Conservation (phyloP, 805 yeast species). For the Wickerhamiella slavikovae region DNA sequence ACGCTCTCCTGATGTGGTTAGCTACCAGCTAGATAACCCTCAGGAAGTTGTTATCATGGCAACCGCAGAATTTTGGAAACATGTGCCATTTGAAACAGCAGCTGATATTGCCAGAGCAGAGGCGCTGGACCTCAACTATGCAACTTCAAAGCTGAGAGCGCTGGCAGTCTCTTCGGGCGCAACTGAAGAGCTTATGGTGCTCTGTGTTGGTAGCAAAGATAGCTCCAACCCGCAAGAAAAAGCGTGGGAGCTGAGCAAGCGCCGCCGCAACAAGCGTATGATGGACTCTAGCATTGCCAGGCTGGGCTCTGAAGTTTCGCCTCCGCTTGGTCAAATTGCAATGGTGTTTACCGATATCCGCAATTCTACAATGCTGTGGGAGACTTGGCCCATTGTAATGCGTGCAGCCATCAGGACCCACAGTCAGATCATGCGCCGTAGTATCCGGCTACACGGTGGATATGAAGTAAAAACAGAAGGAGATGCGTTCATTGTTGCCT, state of each 20-base stretch:
- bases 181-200: too few relatives aligned
- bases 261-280: constrained; percentile 27
- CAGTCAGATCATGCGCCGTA: constrained; percentile 85
- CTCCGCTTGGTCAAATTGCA: constrained; percentile 87
- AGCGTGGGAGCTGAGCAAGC: too few relatives aligned
- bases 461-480: constrained; percentile 99
- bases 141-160: constrained; percentile 85
- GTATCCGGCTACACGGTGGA: constrained; percentile 80
- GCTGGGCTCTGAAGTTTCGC: constrained; percentile 65
- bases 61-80: constrained; percentile 70
- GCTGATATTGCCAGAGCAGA: constrained; percentile 77
- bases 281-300: constrained; percentile 68
- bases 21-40: constrained; percentile 35
- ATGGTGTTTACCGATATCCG: constrained; percentile 96
- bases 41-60: constrained; percentile 78
- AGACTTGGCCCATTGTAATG: constrained; percentile 81
- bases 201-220: too few relatives aligned
- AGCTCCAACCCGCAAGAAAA: too few relatives aligned
- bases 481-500: constrained; percentile 95
- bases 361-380: constrained; percentile 88
- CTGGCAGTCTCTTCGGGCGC: constrained; percentile 85
- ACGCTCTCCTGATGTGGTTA: constrained; percentile 65
- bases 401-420: constrained; percentile 90
- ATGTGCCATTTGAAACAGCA: constrained; percentile 60
- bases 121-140: constrained; percentile 57